Evolutionary conservation across 192 early-diverging fungal species (phyloP), one percentile per base, ranked within the genome.

Genomic region (Umbelopsis vinacea): DNA sequence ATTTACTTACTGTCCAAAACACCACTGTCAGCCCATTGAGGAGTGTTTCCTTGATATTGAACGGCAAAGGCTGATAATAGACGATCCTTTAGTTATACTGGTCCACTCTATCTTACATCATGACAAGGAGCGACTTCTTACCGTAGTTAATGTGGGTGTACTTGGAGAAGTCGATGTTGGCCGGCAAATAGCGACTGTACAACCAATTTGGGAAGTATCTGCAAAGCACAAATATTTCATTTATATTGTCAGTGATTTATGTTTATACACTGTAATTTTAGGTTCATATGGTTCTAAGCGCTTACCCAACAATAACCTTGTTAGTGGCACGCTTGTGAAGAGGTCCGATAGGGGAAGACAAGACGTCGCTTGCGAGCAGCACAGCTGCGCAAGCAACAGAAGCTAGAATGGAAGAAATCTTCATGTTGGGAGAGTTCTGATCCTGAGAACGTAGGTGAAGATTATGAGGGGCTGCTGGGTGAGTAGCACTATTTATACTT

Each of bases 81-180:
- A 67, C 6, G 38, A 33, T 35, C 2, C 38, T 4, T 43, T 43
- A 1, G 40, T 43, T 6, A 43, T 43, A 1, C 40, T 11, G 6
- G 6, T 6, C 11, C 11, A 6, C 0, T 40, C 24, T 21, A 10
- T 15, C 29, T 29, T 47, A 67, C 23, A 47, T 46, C 15, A 29
- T 29, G 29, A 29, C 29, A 29, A 29, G 29, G 29, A 29, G 3
- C 29, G 29, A 29, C 3, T 3, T 29, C 71, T 9, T 57, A 76
- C 75, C 75, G 55, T 76, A 76, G 52, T 76, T 67, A 35, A 76
- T 54, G 45, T 76, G 75, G 22, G 75, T 76, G 52, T 76, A 76
- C 38, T 72, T 76, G 35, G 19, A 45, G 45, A 71, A 76, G 19
- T 73, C 66, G 46, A 73, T 73, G 21, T 45, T 52, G 24, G 47